Evolutionary conservation across 352 stramenopile species (phyloP).

Genomic region (Blastocystis sp.): DNA sequence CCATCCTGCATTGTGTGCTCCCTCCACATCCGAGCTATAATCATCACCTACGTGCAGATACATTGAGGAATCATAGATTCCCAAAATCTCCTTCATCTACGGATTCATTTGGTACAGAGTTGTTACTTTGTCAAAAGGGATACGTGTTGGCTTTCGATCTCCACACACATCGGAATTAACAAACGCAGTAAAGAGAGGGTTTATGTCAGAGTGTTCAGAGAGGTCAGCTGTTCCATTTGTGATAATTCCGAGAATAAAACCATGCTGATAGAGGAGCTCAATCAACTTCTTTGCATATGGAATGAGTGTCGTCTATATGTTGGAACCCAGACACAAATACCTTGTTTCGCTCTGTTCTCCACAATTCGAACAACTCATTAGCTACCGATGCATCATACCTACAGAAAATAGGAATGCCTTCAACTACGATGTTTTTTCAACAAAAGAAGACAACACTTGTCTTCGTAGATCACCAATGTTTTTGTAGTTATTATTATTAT

Average conservation of each 20-base stretch:
- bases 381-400: background rate
- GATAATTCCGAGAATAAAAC: background rate
- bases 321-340: background rate
- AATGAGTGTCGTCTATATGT: background rate
- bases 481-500: background rate
- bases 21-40: background rate
- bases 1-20: background rate
- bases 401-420: background rate
- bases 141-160: background rate
- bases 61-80: background rate
- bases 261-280: background rate
- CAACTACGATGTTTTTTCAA: background rate
- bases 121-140: background rate
- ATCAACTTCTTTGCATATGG: background rate
- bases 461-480: conserved; percentile 3
- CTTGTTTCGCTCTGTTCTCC: background rate
- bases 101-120: background rate
- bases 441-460: background rate
- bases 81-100: background rate
- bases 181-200: background rate
- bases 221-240: conserved; percentile 21
- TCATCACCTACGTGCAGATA: conserved; percentile 13
- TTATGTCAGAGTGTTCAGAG: background rate
- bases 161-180: conserved; percentile 20
- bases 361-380: conserved; percentile 45